These are phyloP conservation scores for Raffaelea deltoideospora DNA, from an alignment of 2,329 filamentous ascomycete species.

Conservation along the genomic window DNA sequence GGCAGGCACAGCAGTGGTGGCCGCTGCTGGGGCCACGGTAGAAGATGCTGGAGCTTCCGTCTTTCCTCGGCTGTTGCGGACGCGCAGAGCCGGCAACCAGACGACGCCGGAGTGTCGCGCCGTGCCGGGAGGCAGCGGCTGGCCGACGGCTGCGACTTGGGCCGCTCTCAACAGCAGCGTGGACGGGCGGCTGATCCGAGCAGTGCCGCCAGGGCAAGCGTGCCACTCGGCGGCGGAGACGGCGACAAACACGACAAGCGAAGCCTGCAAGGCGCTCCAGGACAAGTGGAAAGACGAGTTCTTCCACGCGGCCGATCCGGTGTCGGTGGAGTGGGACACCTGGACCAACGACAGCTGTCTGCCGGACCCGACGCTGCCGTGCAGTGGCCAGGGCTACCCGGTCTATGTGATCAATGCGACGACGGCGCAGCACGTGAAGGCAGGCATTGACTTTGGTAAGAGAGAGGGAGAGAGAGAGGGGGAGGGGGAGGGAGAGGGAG, in stretches of 20 bases:
- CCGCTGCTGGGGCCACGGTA: too few relatives aligned
- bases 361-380: slow-evolving; percentile 22
- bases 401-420: slow-evolving; percentile 18
- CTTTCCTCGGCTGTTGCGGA: too few relatives aligned
- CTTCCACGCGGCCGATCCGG: slow-evolving; percentile 21
- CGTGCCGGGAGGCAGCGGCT: slow-evolving; percentile 1
- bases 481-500: too few relatives aligned
- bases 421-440: slow-evolving; percentile 18
- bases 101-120: slow-evolving; percentile 1
- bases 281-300: slow-evolving; percentile 14
- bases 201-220: slow-evolving; percentile 1
- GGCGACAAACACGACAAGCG: neutral
- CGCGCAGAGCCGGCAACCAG: too few relatives aligned
- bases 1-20: too few relatives aligned
- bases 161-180: slow-evolving; percentile 4
- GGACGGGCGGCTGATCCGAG: slow-evolving; percentile 4
- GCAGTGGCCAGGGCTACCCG: slow-evolving; percentile 14
- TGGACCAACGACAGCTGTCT: slow-evolving; percentile 36
- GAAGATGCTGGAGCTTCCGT: too few relatives aligned
- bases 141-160: slow-evolving; percentile 3
- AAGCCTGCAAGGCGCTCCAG: neutral
- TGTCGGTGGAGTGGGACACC: slow-evolving; percentile 23
- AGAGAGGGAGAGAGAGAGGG: neutral
- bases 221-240: slow-evolving; percentile 7
- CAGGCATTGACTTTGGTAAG: slow-evolving; percentile 3